These are phyloP conservation scores for Magnolia officinalis DNA, from an alignment of 164 flowering plant species.

Conservation along the genomic window DNA sequence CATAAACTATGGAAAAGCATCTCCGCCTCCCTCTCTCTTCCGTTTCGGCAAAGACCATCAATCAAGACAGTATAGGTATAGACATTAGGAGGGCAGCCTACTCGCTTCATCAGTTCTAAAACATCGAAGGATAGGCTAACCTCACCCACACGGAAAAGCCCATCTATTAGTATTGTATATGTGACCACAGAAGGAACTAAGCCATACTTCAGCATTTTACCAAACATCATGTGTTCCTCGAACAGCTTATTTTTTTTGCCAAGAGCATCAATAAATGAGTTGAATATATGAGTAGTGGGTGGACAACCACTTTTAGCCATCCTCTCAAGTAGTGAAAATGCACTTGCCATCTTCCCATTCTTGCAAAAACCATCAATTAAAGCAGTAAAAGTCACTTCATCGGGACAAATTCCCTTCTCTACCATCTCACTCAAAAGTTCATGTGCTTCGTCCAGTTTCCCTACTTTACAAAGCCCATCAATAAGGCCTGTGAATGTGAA, in stretches of 20 bases:
- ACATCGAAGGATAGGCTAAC: constrained; percentile 11
- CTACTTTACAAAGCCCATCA: constrained; percentile 15
- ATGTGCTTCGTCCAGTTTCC: constrained; percentile 9
- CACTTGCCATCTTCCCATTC: constrained; percentile 15
- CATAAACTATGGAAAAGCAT: constrained; percentile 21
- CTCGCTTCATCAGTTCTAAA: constrained; percentile 26
- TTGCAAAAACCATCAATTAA: constrained; percentile 26
- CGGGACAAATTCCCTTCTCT: constrained; percentile 9
- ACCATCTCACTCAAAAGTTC: constrained; percentile 10
- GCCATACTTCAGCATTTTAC: constrained; percentile 32
- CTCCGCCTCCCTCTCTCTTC: constrained; percentile 29
- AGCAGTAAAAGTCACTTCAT: constrained; percentile 17
- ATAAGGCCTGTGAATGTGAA: constrained; percentile 19
- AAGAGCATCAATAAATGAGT: constrained; percentile 27
- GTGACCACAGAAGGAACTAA: constrained; percentile 34
- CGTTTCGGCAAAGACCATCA: constrained; percentile 19
- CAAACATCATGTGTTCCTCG: constrained; percentile 25
- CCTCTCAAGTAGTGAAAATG: constrained; percentile 15
- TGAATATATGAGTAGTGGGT: constrained; percentile 20
- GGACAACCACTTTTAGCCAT: constrained; percentile 10
- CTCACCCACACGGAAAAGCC: constrained; percentile 25
- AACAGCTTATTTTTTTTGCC: constrained; percentile 21
- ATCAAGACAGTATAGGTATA: constrained; percentile 28
- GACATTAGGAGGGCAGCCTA: constrained; percentile 30
- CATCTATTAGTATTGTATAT: constrained; percentile 28